These are phyloP conservation scores for Imleria badia DNA, from an alignment of 768 basidiomycete species.

Conservation along the genomic window DNA sequence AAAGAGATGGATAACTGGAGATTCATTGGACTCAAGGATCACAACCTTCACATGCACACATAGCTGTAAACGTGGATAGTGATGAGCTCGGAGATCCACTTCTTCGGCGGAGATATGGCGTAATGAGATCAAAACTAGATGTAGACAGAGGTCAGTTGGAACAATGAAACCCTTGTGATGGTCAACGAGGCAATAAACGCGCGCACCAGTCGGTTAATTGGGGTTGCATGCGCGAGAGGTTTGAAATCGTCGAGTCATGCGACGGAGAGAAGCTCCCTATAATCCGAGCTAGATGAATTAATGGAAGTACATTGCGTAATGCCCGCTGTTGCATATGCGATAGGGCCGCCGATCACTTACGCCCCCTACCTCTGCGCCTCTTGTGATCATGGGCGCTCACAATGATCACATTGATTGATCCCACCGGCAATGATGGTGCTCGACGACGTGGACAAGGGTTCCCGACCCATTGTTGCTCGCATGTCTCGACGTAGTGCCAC, in stretches of 20 bases:
- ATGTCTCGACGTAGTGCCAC: slow-evolving; percentile 1
- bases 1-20: too few species aligned
- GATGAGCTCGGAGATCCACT: slow-evolving; percentile 12
- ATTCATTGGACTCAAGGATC: not conserved
- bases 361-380: not conserved
- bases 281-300: not conserved
- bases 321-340: not conserved
- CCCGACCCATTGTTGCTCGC: not conserved
- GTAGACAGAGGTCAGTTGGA: not conserved
- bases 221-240: not conserved
- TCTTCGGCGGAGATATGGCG: slow-evolving; percentile 19
- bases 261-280: not conserved
- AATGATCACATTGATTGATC: not conserved
- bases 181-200: slow-evolving; percentile 1
- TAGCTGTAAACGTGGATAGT: not conserved
- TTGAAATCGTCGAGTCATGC: not conserved
- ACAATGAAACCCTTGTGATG: not conserved
- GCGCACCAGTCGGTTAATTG: not conserved
- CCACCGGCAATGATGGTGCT: not conserved
- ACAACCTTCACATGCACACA: not conserved
- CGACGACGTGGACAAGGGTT: not conserved
- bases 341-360: not conserved
- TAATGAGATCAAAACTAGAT: not conserved
- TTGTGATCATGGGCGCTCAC: slow-evolving; percentile 2
- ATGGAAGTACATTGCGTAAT: not conserved